These are phyloP conservation scores for Hordeum marinum DNA, from an alignment of 176 grass and related monocot genomes.

Conservation along the genomic window DNA sequence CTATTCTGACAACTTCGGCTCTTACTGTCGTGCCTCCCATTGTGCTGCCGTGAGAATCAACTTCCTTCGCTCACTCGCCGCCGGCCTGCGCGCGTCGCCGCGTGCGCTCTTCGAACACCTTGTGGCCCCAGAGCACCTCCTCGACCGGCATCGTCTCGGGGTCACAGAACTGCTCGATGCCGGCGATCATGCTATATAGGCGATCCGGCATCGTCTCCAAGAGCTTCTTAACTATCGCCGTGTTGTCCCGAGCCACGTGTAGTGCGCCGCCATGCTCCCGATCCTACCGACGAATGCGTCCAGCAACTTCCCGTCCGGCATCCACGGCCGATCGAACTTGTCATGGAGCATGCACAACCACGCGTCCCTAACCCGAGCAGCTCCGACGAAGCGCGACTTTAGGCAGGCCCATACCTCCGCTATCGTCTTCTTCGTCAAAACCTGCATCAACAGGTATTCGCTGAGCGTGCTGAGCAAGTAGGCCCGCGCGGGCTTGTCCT, in stretches of 20 bases:
- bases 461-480: no score
- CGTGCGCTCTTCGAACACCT: not conserved
- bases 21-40: not conserved
- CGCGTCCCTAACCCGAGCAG: no score
- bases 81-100: not conserved
- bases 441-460: no score
- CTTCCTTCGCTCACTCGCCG: not conserved
- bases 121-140: not conserved
- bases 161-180: not conserved
- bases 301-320: not conserved
- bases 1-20: no score
- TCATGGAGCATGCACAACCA: fast-evolving
- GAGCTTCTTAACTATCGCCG: not conserved
- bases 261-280: not conserved
- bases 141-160: not conserved
- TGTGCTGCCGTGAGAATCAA: not conserved
- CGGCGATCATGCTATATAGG: not conserved
- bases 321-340: not conserved
- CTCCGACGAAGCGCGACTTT: no score
- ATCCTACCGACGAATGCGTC: not conserved
- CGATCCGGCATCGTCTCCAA: not conserved
- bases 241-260: not conserved
- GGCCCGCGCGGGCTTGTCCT: no score
- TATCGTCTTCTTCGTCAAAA: no score
- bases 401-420: no score